Evolutionary conservation across 2,329 filamentous ascomycete species (phyloP).

Genomic region (Pseudocercospora fuligena): DNA sequence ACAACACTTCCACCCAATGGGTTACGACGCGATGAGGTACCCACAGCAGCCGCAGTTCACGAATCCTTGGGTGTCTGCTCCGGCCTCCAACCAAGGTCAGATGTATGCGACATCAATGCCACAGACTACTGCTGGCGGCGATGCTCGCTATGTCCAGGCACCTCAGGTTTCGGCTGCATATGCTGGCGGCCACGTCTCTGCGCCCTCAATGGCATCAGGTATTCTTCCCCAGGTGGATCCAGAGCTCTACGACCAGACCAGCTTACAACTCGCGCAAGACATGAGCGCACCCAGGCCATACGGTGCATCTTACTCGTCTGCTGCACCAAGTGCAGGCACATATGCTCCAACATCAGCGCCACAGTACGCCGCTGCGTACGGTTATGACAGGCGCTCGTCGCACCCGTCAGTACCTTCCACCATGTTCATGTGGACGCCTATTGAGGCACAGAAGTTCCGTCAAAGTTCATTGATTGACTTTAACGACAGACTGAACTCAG

Average conservation of each 20-base stretch:
- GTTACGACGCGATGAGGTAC: conserved; percentile 81
- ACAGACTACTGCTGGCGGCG: conserved; percentile 63
- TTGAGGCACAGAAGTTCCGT: conserved; percentile 55
- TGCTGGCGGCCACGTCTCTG: conserved; percentile 70
- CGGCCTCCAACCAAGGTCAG: conserved; percentile 60
- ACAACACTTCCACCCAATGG: conserved; percentile 73
- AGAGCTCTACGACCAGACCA: conserved; percentile 63
- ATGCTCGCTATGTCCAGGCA: conserved; percentile 42
- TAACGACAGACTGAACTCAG: conserved; percentile 59
- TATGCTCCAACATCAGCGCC: conserved; percentile 69
- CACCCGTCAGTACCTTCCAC: conserved; percentile 76
- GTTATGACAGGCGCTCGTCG: conserved; percentile 73
- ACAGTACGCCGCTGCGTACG: conserved; percentile 71
- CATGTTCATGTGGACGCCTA: conserved; percentile 54
- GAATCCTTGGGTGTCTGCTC: conserved; percentile 79
- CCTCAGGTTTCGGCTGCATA: conserved; percentile 54
- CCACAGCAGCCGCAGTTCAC: conserved; percentile 75
- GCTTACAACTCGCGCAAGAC: conserved; percentile 75
- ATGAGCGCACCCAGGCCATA: conserved; percentile 71
- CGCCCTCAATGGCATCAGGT: conserved; percentile 71
- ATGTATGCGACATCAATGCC: conserved; percentile 70
- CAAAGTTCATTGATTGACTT: conserved; percentile 70
- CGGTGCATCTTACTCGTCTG: conserved; percentile 71
- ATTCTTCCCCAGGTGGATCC: conserved; percentile 65
- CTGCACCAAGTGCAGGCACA: conserved; percentile 70